Evolutionary conservation across 192 early-diverging fungal species (phyloP).

Genomic region (Cetraspora pellucida): DNA sequence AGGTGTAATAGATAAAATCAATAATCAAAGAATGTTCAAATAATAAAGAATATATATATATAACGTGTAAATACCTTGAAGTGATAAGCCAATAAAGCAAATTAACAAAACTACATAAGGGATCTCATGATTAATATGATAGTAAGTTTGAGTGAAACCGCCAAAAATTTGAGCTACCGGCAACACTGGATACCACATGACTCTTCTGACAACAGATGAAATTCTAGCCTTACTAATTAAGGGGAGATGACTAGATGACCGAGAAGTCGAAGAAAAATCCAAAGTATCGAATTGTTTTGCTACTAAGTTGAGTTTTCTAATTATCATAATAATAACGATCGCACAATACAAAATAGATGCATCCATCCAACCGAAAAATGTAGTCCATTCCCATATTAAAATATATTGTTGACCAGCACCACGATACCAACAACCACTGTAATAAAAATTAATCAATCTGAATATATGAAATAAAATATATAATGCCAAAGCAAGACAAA

Average conservation of each 20-base stretch:
- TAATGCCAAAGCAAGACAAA: no score
- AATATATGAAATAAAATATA: not conserved
- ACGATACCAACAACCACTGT: not conserved
- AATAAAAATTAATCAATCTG: not conserved
- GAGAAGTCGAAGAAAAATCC: no score
- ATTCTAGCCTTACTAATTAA: not conserved
- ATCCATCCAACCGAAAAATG: slow-evolving; percentile 1
- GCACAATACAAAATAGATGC: not conserved
- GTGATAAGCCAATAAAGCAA: not conserved
- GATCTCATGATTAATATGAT: no score
- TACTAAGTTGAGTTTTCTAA: not conserved
- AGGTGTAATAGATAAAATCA: not conserved
- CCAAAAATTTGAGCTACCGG: no score
- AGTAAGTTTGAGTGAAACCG: no score
- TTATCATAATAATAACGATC: not conserved
- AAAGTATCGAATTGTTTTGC: no score
- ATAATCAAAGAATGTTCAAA: not conserved
- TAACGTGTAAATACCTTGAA: slow-evolving; percentile 25
- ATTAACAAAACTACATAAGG: no score
- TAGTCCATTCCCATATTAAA: slow-evolving; percentile 21
- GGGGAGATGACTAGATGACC: no score
- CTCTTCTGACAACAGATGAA: no score
- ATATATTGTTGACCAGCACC: not conserved
- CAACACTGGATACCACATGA: no score
- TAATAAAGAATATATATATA: not conserved